Evolutionary conservation across 208 protist genomes (phyloP).

Genomic region (Angomonas desouzai): DNA sequence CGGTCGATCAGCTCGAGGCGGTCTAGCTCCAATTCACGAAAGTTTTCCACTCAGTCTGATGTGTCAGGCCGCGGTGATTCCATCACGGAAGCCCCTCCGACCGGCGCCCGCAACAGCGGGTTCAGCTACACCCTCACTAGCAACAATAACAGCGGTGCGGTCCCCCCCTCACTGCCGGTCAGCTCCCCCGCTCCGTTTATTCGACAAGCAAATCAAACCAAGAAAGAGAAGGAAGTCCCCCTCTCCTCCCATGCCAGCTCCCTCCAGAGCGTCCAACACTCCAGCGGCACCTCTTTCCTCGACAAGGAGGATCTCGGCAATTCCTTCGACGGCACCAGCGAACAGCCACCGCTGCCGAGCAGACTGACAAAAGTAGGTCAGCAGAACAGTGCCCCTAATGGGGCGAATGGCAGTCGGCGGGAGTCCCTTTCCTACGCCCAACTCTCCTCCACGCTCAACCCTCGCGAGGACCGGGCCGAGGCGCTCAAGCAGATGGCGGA

Average conservation of each 20-base stretch:
- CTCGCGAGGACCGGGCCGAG: neutral
- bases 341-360: neutral
- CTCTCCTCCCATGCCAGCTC: neutral
- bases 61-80: constrained; percentile 26
- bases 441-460: constrained; percentile 2
- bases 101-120: constrained; percentile 33
- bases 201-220: neutral
- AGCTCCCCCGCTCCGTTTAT: constrained; percentile 1
- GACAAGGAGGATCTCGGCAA: neutral
- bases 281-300: neutral
- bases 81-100: constrained; percentile 29
- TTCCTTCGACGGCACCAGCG: neutral
- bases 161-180: neutral
- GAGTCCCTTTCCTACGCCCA: neutral
- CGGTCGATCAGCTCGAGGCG: neutral
- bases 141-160: neutral
- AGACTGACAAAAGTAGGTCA: neutral
- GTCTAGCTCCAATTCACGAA: constrained; percentile 4
- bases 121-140: constrained; percentile 22
- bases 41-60: neutral
- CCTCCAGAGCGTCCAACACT: neutral
- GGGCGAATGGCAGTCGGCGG: constrained; percentile 11
- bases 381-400: neutral
- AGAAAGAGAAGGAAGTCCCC: neutral
- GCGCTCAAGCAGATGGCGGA: neutral